These are phyloP conservation scores for Myxozyma vanderwaltii DNA, from an alignment of 805 yeast genomes.

Conservation along the genomic window DNA sequence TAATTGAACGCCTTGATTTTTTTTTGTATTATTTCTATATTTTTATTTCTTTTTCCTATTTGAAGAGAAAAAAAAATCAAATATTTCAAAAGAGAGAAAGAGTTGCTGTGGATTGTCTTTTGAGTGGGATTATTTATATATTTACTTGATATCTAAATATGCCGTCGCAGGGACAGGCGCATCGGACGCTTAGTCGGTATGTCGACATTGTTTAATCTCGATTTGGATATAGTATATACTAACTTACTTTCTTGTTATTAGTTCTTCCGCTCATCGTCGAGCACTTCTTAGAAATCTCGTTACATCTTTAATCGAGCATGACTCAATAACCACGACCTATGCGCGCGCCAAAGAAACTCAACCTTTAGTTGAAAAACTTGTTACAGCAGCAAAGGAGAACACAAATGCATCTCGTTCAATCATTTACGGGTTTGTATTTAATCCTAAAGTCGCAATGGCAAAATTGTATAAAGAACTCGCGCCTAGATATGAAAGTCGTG, in stretches of 20 bases:
- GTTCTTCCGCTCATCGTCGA: slow-evolving; percentile 27
- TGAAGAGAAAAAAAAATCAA: too few relatives aligned
- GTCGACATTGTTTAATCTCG: not conserved
- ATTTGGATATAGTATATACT: not conserved
- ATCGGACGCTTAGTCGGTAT: slow-evolving; percentile 29
- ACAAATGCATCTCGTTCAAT: slow-evolving; percentile 32
- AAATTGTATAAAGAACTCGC: slow-evolving; percentile 68
- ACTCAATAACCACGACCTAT: slow-evolving; percentile 68
- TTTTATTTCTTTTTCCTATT: too few relatives aligned
- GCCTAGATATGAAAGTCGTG: slow-evolving; percentile 61
- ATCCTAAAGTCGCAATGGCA: slow-evolving; percentile 56
- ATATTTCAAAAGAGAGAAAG: too few relatives aligned
- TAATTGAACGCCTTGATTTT: too few relatives aligned
- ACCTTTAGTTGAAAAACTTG: slow-evolving; percentile 61
- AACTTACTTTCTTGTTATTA: not conserved
- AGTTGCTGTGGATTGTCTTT: too few relatives aligned
- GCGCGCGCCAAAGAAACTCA: slow-evolving; percentile 76
- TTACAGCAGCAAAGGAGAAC: slow-evolving; percentile 57
- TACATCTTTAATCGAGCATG: slow-evolving; percentile 68
- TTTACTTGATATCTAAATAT: slow-evolving; percentile 8
- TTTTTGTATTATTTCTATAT: too few relatives aligned
- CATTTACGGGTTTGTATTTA: slow-evolving; percentile 50
- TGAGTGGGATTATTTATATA: too few relatives aligned
- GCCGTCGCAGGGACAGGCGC: slow-evolving; percentile 34
- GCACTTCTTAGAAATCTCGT: slow-evolving; percentile 58